Evolutionary conservation across 305 asterid species (phyloP).

Genomic region (Stenogyne calaminthoides): DNA sequence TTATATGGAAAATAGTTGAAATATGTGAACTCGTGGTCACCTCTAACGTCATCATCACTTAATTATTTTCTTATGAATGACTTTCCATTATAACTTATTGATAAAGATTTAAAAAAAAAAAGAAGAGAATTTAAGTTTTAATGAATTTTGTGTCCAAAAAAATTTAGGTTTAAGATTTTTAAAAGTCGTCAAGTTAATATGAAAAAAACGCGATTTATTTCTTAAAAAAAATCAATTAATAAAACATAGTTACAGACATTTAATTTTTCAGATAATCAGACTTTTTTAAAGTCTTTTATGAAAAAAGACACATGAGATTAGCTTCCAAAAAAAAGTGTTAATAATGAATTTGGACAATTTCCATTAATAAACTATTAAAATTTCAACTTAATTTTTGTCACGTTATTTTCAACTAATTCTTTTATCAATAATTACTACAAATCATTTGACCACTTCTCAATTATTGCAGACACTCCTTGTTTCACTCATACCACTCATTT

Average conservation of each 20-base stretch:
- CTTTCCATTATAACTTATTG: not conserved
- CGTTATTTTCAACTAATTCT: not conserved
- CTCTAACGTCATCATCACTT: slow-evolving; percentile 2
- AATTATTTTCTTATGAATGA: slow-evolving; percentile 5
- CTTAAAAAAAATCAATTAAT: too few species aligned
- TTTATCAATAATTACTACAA: not conserved
- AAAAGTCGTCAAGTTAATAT: too few species aligned
- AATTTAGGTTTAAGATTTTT: too few species aligned
- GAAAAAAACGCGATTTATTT: too few species aligned
- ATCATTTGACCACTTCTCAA: slow-evolving; percentile 21
- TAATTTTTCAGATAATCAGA: too few species aligned
- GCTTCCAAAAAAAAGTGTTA: too few species aligned
- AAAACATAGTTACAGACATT: too few species aligned
- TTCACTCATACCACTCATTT: slow-evolving; percentile 29
- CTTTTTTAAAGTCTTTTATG: too few species aligned
- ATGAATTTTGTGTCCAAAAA: too few species aligned
- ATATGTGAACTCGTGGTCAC: slow-evolving; percentile 2
- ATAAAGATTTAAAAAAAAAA: not conserved
- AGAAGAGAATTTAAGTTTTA: not conserved
- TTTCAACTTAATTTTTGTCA: not conserved
- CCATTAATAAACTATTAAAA: not conserved
- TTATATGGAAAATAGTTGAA: not conserved
- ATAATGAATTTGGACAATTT: not conserved
- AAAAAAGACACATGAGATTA: too few species aligned
- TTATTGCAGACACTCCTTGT: slow-evolving; percentile 16